Base-by-base conservation (phyloP, 2,329 filamentous ascomycete genomes). In the Stachybotrys echinatus region DNA sequence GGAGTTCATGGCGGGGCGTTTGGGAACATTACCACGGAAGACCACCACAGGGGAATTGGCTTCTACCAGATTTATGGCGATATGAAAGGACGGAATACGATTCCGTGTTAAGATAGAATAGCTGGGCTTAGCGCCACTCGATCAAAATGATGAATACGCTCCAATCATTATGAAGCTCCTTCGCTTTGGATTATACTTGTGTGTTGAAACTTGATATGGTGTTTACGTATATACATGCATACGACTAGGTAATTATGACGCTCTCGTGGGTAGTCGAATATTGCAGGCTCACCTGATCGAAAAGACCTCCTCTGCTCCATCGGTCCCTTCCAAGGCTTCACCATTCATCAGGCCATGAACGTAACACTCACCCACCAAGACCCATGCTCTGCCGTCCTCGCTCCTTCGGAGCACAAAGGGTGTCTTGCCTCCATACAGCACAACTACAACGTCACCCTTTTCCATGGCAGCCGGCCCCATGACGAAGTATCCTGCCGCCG, bases 281-380 rank as follows among this genome's bases (percentile, higher is more conserved):
- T 45, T 5, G n/a, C 43, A 37, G 18, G 6, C 14, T 57, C 49
- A 65, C 14, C 56, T 19, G 50, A 68, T 61, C 2, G 57, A 49
- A 57, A 68, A 68, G 42, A 58, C 57, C 42, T 68, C 63, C 19
- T 66, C 58, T 5, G 54, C 42, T 1, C 53, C n/a, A 10, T 52
- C 56, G 6, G 59, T 53, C 6, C 52, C 48, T 14, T 54, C 48
- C 50, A 66, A 52, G 3, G 55, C 61, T 52, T 70, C 66, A 2
- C 66, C 65, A 27, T 63, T 54, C 68, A 70, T 70, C 45, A 70
- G 48, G 2, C 67, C 67, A 49, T 68, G 65, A 3, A 67, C 61
- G 50, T 69, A 70, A 34, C 67, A 70, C 51, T 70, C 67, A 2
- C 67, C 65, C 12, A 70, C 49, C 19, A 70, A 48, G 14, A 48